Evolutionary conservation across 345 rosid genomes (phyloP), one percentile per base, ranked within the genome.

Genomic region (Limnanthes douglasii): DNA sequence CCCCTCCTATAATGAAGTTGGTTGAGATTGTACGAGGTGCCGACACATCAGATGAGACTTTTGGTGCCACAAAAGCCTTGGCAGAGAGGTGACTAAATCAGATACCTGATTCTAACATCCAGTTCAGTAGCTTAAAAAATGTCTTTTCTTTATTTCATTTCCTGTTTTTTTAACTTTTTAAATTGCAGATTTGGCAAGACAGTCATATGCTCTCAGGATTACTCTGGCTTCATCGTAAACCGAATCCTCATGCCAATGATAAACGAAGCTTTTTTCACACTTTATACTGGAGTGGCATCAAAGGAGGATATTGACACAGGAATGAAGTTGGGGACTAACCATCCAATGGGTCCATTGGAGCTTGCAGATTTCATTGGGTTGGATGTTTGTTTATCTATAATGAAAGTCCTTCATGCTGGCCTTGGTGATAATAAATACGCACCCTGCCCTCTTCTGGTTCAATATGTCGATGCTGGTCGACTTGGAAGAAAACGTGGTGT

Each of bases 201-300:
- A 6, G 60, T 75, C 29, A 60, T 88, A 36, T 79, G 81, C 64
- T 83, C 94, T 31, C 61, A 68, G 53, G 94, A 88, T 42, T 79
- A 64, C 7, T 18, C 94, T 0, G 95, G 98, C 23, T 88, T 88
- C 59, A 50, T 88, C 0, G 84, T 88, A 43, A 88, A 88, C 48
- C 64, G 98, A 27, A 79, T 83, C 56, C 67, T 88, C 25, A 88
- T 83, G 95, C 94, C 95, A 3, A 88, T 88, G 98, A 79, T 88
- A 61, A 88, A 88, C 24, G 94, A 83, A 66, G 94, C 95, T 5
- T 83, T 83, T 53, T 55, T 56, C 53, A 43, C 86, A 3, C 86
- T 90, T 8, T 57, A 74, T 64, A 83, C 95, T 9, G 93, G 97
- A 15, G 94, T 83, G 24, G 93, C 90, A n/a, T 64, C 86, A 8